Evolutionary conservation across 257 asterid genomes (phyloP), one percentile per base, ranked within the genome.

Genomic region (Thymus mandschuricus): DNA sequence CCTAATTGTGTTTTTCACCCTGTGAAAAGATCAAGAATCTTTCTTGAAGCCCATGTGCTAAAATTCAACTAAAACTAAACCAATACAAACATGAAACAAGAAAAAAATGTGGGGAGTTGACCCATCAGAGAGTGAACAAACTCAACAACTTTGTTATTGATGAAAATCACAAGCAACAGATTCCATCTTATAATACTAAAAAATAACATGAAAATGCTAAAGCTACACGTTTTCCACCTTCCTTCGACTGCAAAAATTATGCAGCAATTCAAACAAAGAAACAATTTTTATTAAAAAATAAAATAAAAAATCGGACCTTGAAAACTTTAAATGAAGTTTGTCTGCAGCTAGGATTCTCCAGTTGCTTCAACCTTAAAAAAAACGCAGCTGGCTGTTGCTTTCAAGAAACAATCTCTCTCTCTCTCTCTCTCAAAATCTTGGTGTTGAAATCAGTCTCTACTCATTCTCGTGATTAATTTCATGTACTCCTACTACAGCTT

Each of bases 1-100:
- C 70, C 78, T 54, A 43, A 62, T 49, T 65, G 70, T 31, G 70
- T 31, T 66, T 61, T 65, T 63, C 59, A 48, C 71, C 81, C 77
- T 69, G 80, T 34, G 48, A 31, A 76, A 65, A 28, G 28, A 78
- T 52, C 48, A 71, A 67, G 27, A 75, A 62, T 40, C 21, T 21
- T 56, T 27, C 58, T 48, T 27, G 4, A 62, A 43, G 51, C 63
- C 79, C 57, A 59, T 30, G 46, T 35, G 48, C 66, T 21, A 72
- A 66, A 59, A 78, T 50, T 21, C 71, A 52, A 51, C 38, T 55
- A 50, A 59, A 60, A 21, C 21, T 21, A 21, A 68, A 30, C 48
- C 64, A 35, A 61, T 21, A 49, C 45, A 45, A 76, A 68, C 63
- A 57, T 66, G 60, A 71, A 78, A 43, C 45, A 29, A 46, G 33